Conservation (phyloP, 768 basidiomycete genomes). For the Peribolospora baueri region DNA sequence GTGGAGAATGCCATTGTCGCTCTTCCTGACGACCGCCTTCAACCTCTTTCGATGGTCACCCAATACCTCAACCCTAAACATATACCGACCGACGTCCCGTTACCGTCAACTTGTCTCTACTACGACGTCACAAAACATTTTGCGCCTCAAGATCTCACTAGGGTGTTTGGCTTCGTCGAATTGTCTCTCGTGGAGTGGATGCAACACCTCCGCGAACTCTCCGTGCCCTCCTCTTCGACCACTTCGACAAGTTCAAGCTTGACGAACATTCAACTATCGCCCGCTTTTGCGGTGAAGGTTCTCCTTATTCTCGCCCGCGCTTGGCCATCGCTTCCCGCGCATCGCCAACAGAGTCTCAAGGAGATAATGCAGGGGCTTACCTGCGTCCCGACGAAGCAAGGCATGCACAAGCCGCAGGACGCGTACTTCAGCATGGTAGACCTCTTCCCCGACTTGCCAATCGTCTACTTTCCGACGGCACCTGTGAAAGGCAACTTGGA, state of each 20-base stretch:
- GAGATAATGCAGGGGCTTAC: constrained; percentile 27
- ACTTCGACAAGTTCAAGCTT: too few species aligned
- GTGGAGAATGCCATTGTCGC: constrained; percentile 44
- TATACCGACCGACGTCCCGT: constrained; percentile 48
- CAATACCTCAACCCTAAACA: constrained; percentile 44
- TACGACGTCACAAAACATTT: constrained; percentile 38
- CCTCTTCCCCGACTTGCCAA: constrained; percentile 58
- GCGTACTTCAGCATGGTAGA: constrained; percentile 51
- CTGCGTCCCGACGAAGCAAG: constrained; percentile 48
- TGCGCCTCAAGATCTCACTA: constrained; percentile 26
- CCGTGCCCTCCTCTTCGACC: too few species aligned
- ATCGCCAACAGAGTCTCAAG: constrained; percentile 29
- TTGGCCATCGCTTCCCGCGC: constrained; percentile 40
- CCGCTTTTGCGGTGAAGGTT: constrained; percentile 48
- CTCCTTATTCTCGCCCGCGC: constrained; percentile 25
- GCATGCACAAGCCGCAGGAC: constrained; percentile 45
- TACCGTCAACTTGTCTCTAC: constrained; percentile 50
- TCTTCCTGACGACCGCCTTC: constrained; percentile 15
- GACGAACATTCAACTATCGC: constrained; percentile 39
- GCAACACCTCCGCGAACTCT: constrained; percentile 25
- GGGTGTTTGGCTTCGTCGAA: constrained; percentile 54
- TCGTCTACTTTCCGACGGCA: constrained; percentile 43
- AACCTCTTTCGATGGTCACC: constrained; percentile 44
- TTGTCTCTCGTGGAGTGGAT: constrained; percentile 55
- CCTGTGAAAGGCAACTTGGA: constrained; percentile 45